Evolutionary conservation across 768 basidiomycete species (phyloP).

Genomic region (Clavaria fumosa): DNA sequence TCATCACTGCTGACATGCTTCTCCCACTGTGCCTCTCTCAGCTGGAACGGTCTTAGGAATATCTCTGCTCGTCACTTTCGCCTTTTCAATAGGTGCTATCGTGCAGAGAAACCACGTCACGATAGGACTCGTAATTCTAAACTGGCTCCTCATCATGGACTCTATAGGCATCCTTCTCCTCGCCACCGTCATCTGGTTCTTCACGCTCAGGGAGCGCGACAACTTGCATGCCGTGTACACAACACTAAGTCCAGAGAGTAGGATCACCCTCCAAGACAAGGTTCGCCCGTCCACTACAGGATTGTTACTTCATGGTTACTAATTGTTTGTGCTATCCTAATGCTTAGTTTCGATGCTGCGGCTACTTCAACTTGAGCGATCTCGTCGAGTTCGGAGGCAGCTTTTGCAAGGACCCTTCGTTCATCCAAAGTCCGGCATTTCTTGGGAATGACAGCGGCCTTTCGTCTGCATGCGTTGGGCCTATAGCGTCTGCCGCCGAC

Average conservation of each 20-base stretch:
- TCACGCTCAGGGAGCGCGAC: slow-evolving; percentile 52
- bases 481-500: slow-evolving; percentile 54
- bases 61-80: slow-evolving; percentile 47
- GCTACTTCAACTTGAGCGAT: slow-evolving; percentile 62
- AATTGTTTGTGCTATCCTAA: slow-evolving; percentile 3
- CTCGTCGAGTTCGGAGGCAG: slow-evolving; percentile 40
- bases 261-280: slow-evolving; percentile 54
- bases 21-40: slow-evolving; percentile 17
- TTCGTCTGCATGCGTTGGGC: slow-evolving; percentile 65
- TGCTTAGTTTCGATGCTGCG: slow-evolving; percentile 67
- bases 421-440: slow-evolving; percentile 25
- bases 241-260: slow-evolving; percentile 26
- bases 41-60: slow-evolving; percentile 62
- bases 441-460: slow-evolving; percentile 23
- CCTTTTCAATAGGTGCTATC: slow-evolving; percentile 56
- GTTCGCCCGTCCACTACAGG: slow-evolving; percentile 24
- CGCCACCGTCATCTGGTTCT: slow-evolving; percentile 72
- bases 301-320: background rate
- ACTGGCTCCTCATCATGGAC: slow-evolving; percentile 57
- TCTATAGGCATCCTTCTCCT: slow-evolving; percentile 42
- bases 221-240: slow-evolving; percentile 51
- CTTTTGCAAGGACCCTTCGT: slow-evolving; percentile 36
- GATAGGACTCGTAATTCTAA: slow-evolving; percentile 56
- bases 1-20: slow-evolving; percentile 1
- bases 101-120: slow-evolving; percentile 56